Base-by-base conservation (phyloP, 495 filamentous ascomycete species). In the Immersiella caudata region DNA sequence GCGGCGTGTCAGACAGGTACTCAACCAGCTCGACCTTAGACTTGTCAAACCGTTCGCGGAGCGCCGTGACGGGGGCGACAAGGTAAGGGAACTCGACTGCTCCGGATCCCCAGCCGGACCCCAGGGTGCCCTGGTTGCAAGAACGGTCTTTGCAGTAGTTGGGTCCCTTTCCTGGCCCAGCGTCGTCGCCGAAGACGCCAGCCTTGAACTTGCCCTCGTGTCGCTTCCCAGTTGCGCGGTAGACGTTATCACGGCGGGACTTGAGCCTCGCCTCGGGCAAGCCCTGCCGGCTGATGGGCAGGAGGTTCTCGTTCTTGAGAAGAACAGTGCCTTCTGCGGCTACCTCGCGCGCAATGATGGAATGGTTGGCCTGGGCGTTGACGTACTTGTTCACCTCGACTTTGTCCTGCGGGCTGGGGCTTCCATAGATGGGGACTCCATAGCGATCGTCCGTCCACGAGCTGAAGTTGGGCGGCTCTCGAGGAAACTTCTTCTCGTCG, bases 81-180 rank as follows among this genome's bases (percentile, higher is more conserved):
- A 97, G 82, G 72, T 94, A 94, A 0, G 94, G 91, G 65, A 93
- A 96, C 54, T 97, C 90, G 26, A 93, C 94, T 1, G 92, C 87
- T 4, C 94, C 94, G 57, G 90, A 93, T 29, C 94, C 94, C 94
- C 94, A 98, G 25, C 94, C 94, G 0, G 87, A 89, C 0, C 84
- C 92, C 21, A 98, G 78, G 0, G 94, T 97, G 9, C 93, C 94
- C 67, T 90, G 85, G 67, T 96, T 96, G 75, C 74, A 71, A 26
- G 57, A 65, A 36, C 91, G 85, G 74, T 97, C 93, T 7, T 79
- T 73, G 78, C 94, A 97, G 21, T 77, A 79, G 72, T 97, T 97
- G 0, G 89, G 87, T 1, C 92, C 92, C 6, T 84, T 71, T 2
- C 85, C 80, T 26, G 86, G 88, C 7, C 88, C 91, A 11, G 92